Conservation (phyloP, 495 filamentous ascomycete genomes). For the Penicillium ucsense region DNA sequence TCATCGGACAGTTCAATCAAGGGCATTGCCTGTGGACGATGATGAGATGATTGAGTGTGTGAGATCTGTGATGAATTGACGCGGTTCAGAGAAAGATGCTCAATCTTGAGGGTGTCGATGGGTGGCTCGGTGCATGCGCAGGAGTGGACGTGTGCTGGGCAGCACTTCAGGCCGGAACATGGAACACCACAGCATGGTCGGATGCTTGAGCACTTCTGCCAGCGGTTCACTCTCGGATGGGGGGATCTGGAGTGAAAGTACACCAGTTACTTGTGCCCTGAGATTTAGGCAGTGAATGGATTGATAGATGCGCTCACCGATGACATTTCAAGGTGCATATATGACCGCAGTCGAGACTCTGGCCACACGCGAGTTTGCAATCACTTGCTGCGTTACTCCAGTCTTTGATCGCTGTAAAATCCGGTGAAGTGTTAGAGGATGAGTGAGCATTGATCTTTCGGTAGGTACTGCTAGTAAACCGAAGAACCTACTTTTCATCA, state of each 20-base stretch:
- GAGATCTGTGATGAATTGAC: background rate
- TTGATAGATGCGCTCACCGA: constrained; percentile 15
- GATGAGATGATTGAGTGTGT: background rate
- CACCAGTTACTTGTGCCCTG: background rate
- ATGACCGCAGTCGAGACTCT: constrained; percentile 31
- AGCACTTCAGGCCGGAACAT: constrained; percentile 4
- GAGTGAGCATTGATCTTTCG: no score
- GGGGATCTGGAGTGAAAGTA: background rate
- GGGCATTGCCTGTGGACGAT: background rate
- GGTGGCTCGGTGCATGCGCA: constrained; percentile 1
- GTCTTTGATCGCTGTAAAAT: constrained; percentile 17
- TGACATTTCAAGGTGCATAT: constrained; percentile 30
- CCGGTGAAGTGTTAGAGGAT: background rate
- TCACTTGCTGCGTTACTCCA: constrained; percentile 47
- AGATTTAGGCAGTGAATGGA: background rate
- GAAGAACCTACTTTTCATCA: constrained; percentile 18
- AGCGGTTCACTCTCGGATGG: constrained; percentile 5
- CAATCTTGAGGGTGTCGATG: no score
- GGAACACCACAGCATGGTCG: background rate
- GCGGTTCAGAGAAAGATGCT: background rate
- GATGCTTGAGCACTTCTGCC: background rate
- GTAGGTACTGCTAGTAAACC: background rate
- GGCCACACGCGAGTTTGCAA: constrained; percentile 29
- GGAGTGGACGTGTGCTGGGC: constrained; percentile 3
- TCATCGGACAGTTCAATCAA: background rate